These are phyloP conservation scores for Umbellularia californica DNA, from an alignment of 164 flowering plant genomes.

Conservation along the genomic window DNA sequence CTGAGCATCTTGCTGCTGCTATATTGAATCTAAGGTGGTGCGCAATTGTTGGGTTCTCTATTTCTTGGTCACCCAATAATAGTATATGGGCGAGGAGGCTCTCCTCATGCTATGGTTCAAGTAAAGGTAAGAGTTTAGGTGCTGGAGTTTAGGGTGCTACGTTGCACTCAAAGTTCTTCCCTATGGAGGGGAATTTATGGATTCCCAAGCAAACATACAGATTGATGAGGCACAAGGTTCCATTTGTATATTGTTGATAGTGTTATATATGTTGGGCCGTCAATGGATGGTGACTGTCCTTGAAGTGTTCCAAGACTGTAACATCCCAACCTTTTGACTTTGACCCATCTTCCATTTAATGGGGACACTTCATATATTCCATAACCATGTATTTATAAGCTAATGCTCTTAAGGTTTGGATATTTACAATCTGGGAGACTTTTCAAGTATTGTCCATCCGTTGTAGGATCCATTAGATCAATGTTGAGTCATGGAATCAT, in stretches of 20 bases:
- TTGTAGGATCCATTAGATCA: not conserved
- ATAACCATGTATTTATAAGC: not conserved
- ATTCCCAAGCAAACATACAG: not conserved
- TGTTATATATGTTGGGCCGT: not conserved
- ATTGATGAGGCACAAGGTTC: not conserved
- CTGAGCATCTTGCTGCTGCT: constrained; percentile 43
- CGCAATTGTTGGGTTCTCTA: constrained; percentile 42
- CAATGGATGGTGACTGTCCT: not conserved
- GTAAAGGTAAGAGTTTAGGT: not conserved
- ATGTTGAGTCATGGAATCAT: not conserved
- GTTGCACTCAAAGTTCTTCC: not conserved
- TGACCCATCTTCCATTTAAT: not conserved
- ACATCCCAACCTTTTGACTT: not conserved
- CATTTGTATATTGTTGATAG: too few relatives aligned
- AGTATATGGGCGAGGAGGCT: constrained; percentile 74
- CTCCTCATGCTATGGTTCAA: constrained; percentile 13
- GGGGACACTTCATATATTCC: not conserved
- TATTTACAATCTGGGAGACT: not conserved
- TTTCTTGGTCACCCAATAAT: constrained; percentile 57
- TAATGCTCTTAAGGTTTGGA: not conserved
- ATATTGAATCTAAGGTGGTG: constrained; percentile 80
- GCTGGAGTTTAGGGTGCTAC: not conserved
- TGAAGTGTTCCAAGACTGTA: not conserved
- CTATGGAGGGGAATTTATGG: not conserved
- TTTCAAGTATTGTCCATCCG: too few relatives aligned